A percentile compares a stretch with the other conserved stretches of the same genome.
phyloP scores from a whole-genome alignment of 192 early-diverging fungal species.

The Polychytrium aggregatum region DNA sequence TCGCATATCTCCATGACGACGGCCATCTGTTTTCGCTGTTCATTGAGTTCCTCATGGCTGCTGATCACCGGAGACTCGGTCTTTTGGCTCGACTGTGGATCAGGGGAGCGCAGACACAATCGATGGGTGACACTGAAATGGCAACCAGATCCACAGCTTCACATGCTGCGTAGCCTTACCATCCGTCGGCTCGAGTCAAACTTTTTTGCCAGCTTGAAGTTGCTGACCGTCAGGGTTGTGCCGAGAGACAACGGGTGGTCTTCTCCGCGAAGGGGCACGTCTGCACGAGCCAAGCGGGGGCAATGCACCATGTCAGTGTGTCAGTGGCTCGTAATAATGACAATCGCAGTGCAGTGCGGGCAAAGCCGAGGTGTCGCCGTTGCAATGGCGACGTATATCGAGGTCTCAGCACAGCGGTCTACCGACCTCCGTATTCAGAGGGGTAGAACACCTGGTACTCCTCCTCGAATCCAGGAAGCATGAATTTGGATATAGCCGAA shows the following conservation, averaged over 20 bases:
- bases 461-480: constrained; percentile 18
- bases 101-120: no score
- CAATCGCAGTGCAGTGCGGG: no score
- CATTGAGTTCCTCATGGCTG: constrained; percentile 11
- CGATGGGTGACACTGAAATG: no score
- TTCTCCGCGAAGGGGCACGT: constrained; percentile 19
- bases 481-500: constrained; percentile 19
- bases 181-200: constrained; percentile 8
- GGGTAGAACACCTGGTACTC: constrained; percentile 19
- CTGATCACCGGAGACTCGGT: no score
- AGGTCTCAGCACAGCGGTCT: no score
- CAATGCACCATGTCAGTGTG: no score
- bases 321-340: no score
- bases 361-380: no score
- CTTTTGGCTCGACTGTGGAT: no score
- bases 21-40: constrained; percentile 18
- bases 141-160: no score
- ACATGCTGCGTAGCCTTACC: no score
- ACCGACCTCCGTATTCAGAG: constrained; percentile 13
- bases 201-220: constrained; percentile 8
- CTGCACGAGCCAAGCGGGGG: background rate
- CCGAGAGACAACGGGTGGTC: constrained; percentile 10
- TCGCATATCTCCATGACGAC: constrained; percentile 24
- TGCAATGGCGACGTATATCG: no score
- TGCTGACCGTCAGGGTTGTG: constrained; percentile 10